Conservation (phyloP, 2,329 filamentous ascomycete species). For the Arthrobotrys musiformis region DNA sequence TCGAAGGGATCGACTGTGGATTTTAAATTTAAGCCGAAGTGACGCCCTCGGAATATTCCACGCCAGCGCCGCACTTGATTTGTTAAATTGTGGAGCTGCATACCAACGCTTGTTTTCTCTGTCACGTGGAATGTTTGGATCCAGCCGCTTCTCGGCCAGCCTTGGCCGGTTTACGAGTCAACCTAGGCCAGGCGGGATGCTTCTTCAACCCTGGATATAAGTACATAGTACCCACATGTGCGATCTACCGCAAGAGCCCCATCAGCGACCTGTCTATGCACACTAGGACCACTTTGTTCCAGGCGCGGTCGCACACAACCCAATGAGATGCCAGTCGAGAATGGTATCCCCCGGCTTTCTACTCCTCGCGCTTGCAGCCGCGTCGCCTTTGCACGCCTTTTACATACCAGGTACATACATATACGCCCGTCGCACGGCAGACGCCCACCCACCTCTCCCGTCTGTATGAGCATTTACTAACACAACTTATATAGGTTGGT, state of each 20-base stretch:
- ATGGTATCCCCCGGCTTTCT: conserved; percentile 12
- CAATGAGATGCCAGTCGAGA: conserved; percentile 47
- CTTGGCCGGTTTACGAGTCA: too few species aligned
- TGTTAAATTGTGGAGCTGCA: too few species aligned
- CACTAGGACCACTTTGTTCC: conserved; percentile 1
- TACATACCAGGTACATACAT: conserved; percentile 81
- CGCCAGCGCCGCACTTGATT: not conserved
- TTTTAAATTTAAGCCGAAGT: conserved; percentile 29
- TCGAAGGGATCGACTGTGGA: not conserved
- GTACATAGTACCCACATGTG: too few species aligned
- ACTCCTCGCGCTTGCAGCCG: conserved; percentile 52
- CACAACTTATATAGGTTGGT: conserved; percentile 73
- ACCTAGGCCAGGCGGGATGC: too few species aligned
- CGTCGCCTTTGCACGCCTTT: conserved; percentile 68
- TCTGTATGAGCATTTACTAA: conserved; percentile 13
- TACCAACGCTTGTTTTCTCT: not conserved
- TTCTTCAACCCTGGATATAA: not conserved
- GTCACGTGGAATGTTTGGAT: not conserved
- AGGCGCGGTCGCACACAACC: conserved; percentile 19
- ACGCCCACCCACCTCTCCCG: too few species aligned
- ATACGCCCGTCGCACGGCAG: too few species aligned
- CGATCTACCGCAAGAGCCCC: not conserved
- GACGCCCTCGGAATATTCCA: not conserved
- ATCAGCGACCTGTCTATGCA: conserved; percentile 20
- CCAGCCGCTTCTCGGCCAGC: too few species aligned